Percentiles rank a stretch among this genome's conserved stretches.
Conservation (phyloP, 2,329 filamentous ascomycete genomes). For the Trichoderma guizhouense region DNA sequence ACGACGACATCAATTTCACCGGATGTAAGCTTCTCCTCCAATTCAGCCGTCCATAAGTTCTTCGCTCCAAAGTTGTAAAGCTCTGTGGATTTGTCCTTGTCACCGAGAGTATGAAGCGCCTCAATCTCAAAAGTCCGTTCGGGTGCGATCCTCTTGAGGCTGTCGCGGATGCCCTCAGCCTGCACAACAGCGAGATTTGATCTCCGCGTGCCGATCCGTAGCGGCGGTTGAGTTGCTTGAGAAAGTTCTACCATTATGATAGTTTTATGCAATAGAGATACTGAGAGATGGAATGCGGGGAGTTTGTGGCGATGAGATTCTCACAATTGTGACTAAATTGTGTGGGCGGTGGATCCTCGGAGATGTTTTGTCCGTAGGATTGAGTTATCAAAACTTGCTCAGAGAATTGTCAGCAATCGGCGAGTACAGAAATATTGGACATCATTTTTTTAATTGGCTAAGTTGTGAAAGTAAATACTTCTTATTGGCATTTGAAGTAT, state of each 20-base stretch:
- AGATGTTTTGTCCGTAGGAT: background rate
- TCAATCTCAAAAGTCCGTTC: conserved; percentile 1
- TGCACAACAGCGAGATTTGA: conserved; percentile 13
- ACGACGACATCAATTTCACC: conserved; percentile 12
- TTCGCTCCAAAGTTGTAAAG: conserved; percentile 16
- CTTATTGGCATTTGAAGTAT: background rate
- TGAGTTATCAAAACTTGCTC: background rate
- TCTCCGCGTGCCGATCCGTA: conserved; percentile 12
- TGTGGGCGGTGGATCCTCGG: conserved; percentile 15
- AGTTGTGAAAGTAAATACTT: background rate
- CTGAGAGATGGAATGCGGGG: background rate
- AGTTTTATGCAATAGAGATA: background rate
- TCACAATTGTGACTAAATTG: background rate
- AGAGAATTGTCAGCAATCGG: background rate
- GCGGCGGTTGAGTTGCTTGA: background rate
- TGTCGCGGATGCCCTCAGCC: conserved; percentile 7
- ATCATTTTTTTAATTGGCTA: background rate
- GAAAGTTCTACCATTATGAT: background rate
- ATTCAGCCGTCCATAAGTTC: conserved; percentile 10
- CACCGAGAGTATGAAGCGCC: conserved; percentile 3
- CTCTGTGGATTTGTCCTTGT: conserved; percentile 2
- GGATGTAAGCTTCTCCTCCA: conserved; percentile 6
- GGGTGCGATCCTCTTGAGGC: background rate
- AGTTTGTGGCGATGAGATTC: background rate
- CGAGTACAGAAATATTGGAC: background rate